These are phyloP conservation scores for Paxillus rubicundulus DNA, from an alignment of 768 basidiomycete genomes.

Conservation along the genomic window DNA sequence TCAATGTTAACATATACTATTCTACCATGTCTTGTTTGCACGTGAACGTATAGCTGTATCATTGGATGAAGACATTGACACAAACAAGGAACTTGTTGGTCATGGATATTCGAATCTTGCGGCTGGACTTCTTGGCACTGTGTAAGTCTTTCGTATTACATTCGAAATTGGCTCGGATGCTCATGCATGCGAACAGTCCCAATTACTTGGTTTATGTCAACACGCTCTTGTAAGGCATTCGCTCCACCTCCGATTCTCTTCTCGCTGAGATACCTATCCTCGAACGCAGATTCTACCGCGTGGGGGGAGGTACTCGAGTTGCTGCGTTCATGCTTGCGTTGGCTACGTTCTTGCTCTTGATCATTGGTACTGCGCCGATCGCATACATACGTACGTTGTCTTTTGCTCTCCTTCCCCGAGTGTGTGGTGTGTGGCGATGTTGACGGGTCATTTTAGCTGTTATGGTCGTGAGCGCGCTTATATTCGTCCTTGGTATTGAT, in stretches of 20 bases:
- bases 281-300: constrained; percentile 73
- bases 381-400: constrained; percentile 78
- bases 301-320: constrained; percentile 82
- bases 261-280: background rate
- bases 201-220: constrained; percentile 90
- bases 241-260: background rate
- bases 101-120: constrained; percentile 91
- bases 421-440: background rate
- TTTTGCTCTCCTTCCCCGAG: background rate
- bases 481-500: constrained; percentile 92
- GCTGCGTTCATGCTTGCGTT: constrained; percentile 84
- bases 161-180: background rate
- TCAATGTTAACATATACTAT: background rate
- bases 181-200: constrained; percentile 43
- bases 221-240: constrained; percentile 60
- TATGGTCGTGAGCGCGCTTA: constrained; percentile 87
- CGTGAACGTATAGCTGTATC: constrained; percentile 64
- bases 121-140: constrained; percentile 76
- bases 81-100: constrained; percentile 87
- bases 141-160: constrained; percentile 44
- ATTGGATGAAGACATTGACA: constrained; percentile 83
- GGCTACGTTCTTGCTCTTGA: constrained; percentile 66
- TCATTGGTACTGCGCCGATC: constrained; percentile 86
- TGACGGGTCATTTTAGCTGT: constrained; percentile 53
- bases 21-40: background rate